phyloP scores from a whole-genome alignment of 345 rosid species.

The Turritis glabra region DNA sequence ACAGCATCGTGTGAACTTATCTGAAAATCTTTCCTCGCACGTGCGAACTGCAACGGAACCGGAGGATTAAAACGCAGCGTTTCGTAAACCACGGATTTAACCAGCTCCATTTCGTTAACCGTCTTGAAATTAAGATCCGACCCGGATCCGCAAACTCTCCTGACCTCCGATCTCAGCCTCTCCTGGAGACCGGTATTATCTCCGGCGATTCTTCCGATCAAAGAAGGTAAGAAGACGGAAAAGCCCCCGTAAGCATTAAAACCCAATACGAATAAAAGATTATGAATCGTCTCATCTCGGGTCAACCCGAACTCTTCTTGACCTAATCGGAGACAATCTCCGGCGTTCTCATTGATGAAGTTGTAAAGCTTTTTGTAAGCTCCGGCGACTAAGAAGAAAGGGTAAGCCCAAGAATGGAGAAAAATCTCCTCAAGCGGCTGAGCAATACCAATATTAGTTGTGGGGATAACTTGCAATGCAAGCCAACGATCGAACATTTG shows the following conservation, averaged over 20 bases:
- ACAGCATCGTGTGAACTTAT: slow-evolving; percentile 66
- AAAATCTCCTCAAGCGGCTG: slow-evolving; percentile 77
- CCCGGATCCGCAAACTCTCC: slow-evolving; percentile 44
- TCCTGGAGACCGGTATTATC: slow-evolving; percentile 65
- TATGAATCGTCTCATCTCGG: slow-evolving; percentile 60
- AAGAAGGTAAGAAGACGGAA: slow-evolving; percentile 55
- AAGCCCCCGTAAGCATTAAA: slow-evolving; percentile 93
- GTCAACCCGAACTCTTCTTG: slow-evolving; percentile 61
- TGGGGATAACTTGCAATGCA: slow-evolving; percentile 64
- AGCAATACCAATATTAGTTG: slow-evolving; percentile 40
- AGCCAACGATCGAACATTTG: slow-evolving; percentile 62
- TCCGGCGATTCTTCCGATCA: slow-evolving; percentile 43
- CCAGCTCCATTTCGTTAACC: slow-evolving; percentile 64
- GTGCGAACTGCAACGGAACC: slow-evolving; percentile 62
- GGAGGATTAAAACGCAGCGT: slow-evolving; percentile 75
- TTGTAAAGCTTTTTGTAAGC: slow-evolving; percentile 55
- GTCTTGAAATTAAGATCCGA: slow-evolving; percentile 55
- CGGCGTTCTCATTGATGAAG: slow-evolving; percentile 55
- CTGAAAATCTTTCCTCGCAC: slow-evolving; percentile 79
- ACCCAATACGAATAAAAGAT: slow-evolving; percentile 66
- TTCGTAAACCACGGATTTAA: slow-evolving; percentile 80
- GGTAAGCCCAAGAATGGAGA: slow-evolving; percentile 81
- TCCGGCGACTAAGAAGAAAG: slow-evolving; percentile 57
- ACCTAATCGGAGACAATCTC: slow-evolving; percentile 51
- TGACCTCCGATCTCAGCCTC: slow-evolving; percentile 49